These are phyloP conservation scores for Penicillium sp. DNA, from an alignment of 2,329 filamentous ascomycete genomes.

Conservation along the genomic window DNA sequence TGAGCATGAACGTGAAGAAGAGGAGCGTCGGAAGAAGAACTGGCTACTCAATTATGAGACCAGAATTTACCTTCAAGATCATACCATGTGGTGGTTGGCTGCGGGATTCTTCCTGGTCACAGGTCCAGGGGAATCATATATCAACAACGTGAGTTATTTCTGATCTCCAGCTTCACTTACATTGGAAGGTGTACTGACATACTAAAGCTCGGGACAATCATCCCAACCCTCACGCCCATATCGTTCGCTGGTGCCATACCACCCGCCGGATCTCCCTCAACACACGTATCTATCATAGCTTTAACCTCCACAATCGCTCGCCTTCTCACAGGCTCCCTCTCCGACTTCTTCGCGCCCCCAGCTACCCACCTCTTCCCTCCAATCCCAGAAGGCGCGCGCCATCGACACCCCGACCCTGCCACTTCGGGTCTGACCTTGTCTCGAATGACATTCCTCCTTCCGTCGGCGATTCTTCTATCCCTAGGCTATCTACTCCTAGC, in stretches of 20 bases:
- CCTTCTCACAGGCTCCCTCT: conserved; percentile 83
- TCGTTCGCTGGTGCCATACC: conserved; percentile 52
- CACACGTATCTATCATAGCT: conserved; percentile 90
- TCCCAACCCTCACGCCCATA: conserved; percentile 76
- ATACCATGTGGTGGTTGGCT: conserved; percentile 94
- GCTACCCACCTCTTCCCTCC: conserved; percentile 62
- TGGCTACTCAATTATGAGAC: conserved; percentile 94
- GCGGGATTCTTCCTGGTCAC: conserved; percentile 89
- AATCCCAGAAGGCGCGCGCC: conserved; percentile 43
- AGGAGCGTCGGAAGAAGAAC: conserved; percentile 73
- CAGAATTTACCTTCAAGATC: conserved; percentile 76
- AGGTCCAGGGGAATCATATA: conserved; percentile 94
- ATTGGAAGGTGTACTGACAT: not conserved
- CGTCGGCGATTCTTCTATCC: conserved; percentile 72
- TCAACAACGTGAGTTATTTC: conserved; percentile 70
- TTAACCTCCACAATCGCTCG: conserved; percentile 88
- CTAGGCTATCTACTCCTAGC: conserved; percentile 77
- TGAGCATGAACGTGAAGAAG: conserved; percentile 50
- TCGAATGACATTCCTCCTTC: conserved; percentile 75
- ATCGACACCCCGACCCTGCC: conserved; percentile 25
- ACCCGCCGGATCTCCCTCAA: conserved; percentile 66
- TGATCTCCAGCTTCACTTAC: not conserved
- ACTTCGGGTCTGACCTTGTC: conserved; percentile 61
- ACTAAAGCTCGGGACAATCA: conserved; percentile 74
- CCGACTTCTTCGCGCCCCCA: conserved; percentile 77